phyloP scores from a whole-genome alignment of 208 protist genomes.

The Crithidia bombi region DNA sequence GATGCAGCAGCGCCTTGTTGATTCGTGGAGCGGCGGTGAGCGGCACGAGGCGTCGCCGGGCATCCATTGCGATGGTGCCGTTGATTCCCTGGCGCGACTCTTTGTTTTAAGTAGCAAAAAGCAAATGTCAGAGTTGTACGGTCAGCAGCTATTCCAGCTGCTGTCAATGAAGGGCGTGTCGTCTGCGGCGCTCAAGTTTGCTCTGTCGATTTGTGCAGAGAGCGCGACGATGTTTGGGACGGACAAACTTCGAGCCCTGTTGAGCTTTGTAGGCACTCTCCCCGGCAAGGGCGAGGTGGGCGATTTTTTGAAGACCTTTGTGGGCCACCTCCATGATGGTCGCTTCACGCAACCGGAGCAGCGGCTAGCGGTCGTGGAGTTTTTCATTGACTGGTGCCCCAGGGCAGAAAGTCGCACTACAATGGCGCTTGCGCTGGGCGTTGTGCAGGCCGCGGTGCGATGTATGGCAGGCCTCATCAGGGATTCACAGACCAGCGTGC shows the following conservation, averaged over 20 bases:
- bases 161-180: slow-evolving; percentile 28
- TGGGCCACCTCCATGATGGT: slow-evolving; percentile 21
- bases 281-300: slow-evolving; percentile 25
- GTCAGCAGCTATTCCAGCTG: slow-evolving; percentile 52
- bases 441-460: slow-evolving; percentile 29
- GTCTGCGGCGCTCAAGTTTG: slow-evolving; percentile 32
- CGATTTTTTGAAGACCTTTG: slow-evolving; percentile 31
- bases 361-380: slow-evolving; percentile 34
- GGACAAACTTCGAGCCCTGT: slow-evolving; percentile 35
- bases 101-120: slow-evolving; percentile 53
- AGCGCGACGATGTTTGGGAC: slow-evolving; percentile 36
- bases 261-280: slow-evolving; percentile 29
- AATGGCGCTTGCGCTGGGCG: slow-evolving; percentile 24
- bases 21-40: slow-evolving; percentile 21
- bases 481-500: slow-evolving; percentile 2
- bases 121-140: slow-evolving; percentile 37
- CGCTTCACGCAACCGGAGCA: slow-evolving; percentile 23
- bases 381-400: slow-evolving; percentile 44
- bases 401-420: slow-evolving; percentile 31
- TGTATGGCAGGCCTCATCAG: slow-evolving; percentile 21
- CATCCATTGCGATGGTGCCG: slow-evolving; percentile 27
- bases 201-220: slow-evolving; percentile 51
- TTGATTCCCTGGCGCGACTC: slow-evolving; percentile 37
- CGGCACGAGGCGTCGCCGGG: slow-evolving; percentile 8
- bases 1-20: slow-evolving; percentile 31